Evolutionary conservation across 305 asterid genomes (phyloP), one percentile per base, ranked within the genome.

Genomic region (Solanum aculeatissimum): DNA sequence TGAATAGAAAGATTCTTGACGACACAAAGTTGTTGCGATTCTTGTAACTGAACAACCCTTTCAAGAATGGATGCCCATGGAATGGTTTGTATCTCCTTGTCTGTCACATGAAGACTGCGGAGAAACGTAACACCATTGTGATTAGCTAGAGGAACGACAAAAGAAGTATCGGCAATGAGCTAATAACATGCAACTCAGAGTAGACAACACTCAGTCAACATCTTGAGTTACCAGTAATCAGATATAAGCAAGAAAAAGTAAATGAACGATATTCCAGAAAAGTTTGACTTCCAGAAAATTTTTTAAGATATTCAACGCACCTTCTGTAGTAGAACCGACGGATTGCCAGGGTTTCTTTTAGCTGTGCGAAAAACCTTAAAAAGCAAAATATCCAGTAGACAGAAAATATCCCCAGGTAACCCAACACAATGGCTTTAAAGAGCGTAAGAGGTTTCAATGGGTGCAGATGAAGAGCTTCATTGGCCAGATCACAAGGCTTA

Each of bases 41-140:
- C 82, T 85, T 97, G 99, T 68, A 88, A 93, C 83, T 86, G 93
- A 81, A 95, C 93, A 80, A 94, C 93, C 81, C 94, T 97, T 88
- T 94, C 97, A 83, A 97, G 98, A 86, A 97, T 89, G 82, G 89
- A 93, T 21, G 96, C 91, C 99, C 99, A 97, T 38, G 98, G 96
- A 92, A 93, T 92, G 16, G 99, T 97, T 90, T 94, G 95, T 84
- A 97, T 90, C 89, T 95, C 99, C 81, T 89, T 93, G 88, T 97
- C 99, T 6, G 97, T 90, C 77, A 95, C 97, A 55, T 81, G 88
- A 70, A 95, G 98, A 90, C 99, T 96, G 95, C 91, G 90, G 15
- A 89, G 82, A 87, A 84, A 83, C 80, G 85, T 63, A 25, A 71
- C 72, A 53, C 35, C 57, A 25, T 62, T 83, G 42, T 75, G 81